phyloP scores from a whole-genome alignment of 164 flowering plant genomes.

The Tetracentron sinense region DNA sequence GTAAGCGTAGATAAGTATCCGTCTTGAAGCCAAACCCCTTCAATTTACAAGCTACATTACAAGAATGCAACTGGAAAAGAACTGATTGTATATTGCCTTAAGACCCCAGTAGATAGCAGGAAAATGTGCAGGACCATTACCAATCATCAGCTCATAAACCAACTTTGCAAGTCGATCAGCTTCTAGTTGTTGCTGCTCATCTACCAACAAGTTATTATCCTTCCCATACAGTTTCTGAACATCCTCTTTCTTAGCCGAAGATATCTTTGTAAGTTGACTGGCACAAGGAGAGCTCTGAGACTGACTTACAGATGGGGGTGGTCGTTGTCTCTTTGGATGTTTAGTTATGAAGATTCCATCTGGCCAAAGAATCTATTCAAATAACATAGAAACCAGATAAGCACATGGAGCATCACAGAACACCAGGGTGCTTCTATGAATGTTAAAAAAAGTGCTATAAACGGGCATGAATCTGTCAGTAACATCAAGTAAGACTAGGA shows the following conservation, averaged over 20 bases:
- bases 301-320: conserved; percentile 34
- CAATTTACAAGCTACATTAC: neutral
- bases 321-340: conserved; percentile 76
- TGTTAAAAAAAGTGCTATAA: neutral
- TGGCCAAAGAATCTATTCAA: conserved; percentile 92
- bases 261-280: conserved; percentile 26
- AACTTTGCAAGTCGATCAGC: conserved; percentile 80
- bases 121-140: conserved; percentile 29
- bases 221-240: conserved; percentile 17
- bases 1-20: neutral
- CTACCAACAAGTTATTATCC: conserved; percentile 17
- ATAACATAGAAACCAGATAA: conserved; percentile 14
- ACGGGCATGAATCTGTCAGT: neutral
- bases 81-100: neutral
- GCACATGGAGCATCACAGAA: neutral
- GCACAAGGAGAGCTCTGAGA: conserved; percentile 32
- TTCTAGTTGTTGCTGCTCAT: conserved; percentile 62
- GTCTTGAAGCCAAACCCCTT: neutral
- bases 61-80: neutral
- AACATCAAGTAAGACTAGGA: too few relatives aligned
- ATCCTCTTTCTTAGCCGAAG: conserved; percentile 42
- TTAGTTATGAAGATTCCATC: conserved; percentile 96
- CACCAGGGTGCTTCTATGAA: neutral
- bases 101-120: neutral
- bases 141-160: conserved; percentile 86